A percentile compares a stretch with the other conserved stretches of the same genome.
Conservation (phyloP, 2,329 filamentous ascomycete species). For the Trichoderma sp. region DNA sequence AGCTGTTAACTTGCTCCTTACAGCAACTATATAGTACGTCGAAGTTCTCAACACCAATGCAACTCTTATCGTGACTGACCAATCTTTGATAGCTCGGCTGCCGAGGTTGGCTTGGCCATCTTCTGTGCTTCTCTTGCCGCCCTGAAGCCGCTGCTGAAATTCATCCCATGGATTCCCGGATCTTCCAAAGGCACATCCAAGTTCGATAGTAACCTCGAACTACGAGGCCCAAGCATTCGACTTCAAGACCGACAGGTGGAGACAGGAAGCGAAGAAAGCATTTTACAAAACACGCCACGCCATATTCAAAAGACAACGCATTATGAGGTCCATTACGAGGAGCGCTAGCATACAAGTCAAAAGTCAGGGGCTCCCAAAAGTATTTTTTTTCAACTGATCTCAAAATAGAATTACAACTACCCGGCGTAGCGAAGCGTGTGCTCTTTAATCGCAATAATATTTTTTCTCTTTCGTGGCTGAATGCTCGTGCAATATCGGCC, state of each 20-base stretch:
- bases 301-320: conserved; percentile 13
- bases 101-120: conserved; percentile 11
- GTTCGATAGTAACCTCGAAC: not conserved
- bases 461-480: not conserved
- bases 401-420: not conserved
- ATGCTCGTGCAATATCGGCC: not conserved
- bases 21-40: conserved; percentile 10
- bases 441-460: not conserved
- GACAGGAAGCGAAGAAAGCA: conserved; percentile 4
- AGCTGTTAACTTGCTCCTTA: conserved; percentile 8
- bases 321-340: conserved; percentile 13
- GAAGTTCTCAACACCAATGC: not conserved
- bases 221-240: conserved; percentile 17
- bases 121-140: conserved; percentile 14
- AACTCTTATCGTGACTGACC: not conserved
- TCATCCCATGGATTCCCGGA: conserved; percentile 10
- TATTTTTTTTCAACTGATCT: not conserved
- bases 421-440: not conserved
- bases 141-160: conserved; percentile 3
- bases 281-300: conserved; percentile 1
- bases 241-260: conserved; percentile 7
- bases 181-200: conserved; percentile 16
- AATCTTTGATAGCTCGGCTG: not conserved
- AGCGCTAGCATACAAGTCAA: not conserved
- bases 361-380: not conserved